These are phyloP conservation scores for Vicia sativa DNA, from an alignment of 306 rosid species.

Conservation along the genomic window DNA sequence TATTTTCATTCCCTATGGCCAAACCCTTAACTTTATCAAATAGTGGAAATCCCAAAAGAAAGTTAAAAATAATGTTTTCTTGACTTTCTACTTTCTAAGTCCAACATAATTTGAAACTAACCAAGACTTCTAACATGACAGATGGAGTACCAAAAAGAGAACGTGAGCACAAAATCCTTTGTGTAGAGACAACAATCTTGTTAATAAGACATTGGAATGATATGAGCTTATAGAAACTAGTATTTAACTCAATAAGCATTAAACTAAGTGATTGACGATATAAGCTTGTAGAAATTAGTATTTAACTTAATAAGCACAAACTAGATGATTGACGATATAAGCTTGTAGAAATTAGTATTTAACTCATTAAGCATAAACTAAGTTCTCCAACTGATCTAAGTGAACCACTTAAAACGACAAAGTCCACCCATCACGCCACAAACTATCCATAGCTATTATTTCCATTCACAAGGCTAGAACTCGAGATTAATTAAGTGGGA, in stretches of 20 bases:
- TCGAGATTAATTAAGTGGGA: neutral
- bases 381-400: neutral
- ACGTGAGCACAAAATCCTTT: too few species aligned
- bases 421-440: neutral
- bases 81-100: neutral
- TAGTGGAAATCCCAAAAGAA: neutral
- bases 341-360: neutral
- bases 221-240: neutral
- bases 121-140: neutral
- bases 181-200: too few species aligned
- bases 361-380: neutral
- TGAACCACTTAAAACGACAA: neutral
- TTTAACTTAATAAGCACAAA: neutral
- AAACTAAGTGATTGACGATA: neutral
- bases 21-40: neutral
- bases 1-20: neutral
- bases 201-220: neutral
- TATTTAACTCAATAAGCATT: conserved; percentile 1
- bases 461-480: neutral
- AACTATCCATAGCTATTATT: neutral
- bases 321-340: neutral
- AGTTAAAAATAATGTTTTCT: neutral
- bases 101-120: neutral
- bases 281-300: neutral
- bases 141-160: neutral